Evolutionary conservation across 2,329 filamentous ascomycete genomes (phyloP), one percentile per base, ranked within the genome.

Genomic region (Cladophialophora psammophila): DNA sequence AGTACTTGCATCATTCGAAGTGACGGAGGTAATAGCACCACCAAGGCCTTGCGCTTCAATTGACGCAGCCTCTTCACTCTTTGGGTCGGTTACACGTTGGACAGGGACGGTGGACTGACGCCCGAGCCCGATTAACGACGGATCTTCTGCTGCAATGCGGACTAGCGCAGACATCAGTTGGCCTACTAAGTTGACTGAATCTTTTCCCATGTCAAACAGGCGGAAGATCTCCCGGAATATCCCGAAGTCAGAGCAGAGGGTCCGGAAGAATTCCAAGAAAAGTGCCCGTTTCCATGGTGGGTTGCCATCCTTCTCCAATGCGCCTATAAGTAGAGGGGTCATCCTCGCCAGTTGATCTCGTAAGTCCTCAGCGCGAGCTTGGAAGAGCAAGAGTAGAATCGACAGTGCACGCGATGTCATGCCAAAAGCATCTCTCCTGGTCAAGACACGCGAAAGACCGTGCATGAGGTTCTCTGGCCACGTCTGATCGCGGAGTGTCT

Each of bases 131-230:
- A 99, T 98, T 32, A 96, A 84, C 0, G 87, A 83, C 1, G 95
- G 95, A 74, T 93, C 97, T 76, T 99, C 95, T 0, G 93, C 93
- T 63, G 94, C 94, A 8, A 98, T 82, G 13, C 93, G 88, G n/a
- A 98, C 95, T 75, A 99, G 94, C 0, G 91, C 90, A 9, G 92
- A 91, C 69, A 95, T 90, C 67, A 97, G 84, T 65, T 93, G 91
- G 73, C 91, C 90, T 26, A 99, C 81, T 20, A 98, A 87, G 59
- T 90, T 84, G 73, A 90, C 94, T 73, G 90, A 88, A 3, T 87
- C 89, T 52, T 92, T 84, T 59, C 87, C 82, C 13, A 87, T 86
- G 75, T 99, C 94, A 72, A 93, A 98, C 15, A 91, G 83, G 6
- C 87, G 84, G 75, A 92, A 98, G 1, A 97, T 92, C 42, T 90